Evolutionary conservation across 352 stramenopile species (phyloP), one percentile per base, ranked within the genome.

Genomic region (Phytopythium montanum): DNA sequence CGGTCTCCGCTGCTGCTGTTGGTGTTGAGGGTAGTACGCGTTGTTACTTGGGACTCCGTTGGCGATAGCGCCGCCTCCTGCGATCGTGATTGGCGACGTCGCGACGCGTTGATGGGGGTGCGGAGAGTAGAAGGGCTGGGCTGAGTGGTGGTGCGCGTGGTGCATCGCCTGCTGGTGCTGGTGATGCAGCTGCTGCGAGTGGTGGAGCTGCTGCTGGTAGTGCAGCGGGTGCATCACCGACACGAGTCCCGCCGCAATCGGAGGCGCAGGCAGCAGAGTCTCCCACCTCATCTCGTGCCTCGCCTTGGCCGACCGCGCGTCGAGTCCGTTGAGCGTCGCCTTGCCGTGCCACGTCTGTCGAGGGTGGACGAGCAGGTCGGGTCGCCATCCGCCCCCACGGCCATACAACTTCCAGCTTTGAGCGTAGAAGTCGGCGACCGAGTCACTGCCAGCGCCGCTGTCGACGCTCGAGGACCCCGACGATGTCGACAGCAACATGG

Each of bases 321-420:
- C 34, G 6, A 59, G 61, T 19, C 49, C 41, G 42, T 64, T 64
- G 33, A 49, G 31, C 23, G 48, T 53, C 25, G 31, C 36, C 8
- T 54, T 59, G 29, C 62, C 59, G 29, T 89, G 79, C 85, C 82
- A 92, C 12, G 77, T 69, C 44, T 94, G 85, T 9, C 85, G 74
- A 29, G 85, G 85, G 50, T 94, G 85, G 16, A 92, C 80, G 16
- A 94, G 67, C 49, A 94, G 53, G 23, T 94, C 85, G 1, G 85
- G 85, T 9, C 85, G 73, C 82, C 82, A 94, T 18, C 85, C 85
- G 46, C 90, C 81, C 2, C 81, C 83, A 46, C 81, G 76, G 0
- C 79, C 81, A 46, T 92, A 94, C 12, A 76, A 56, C 48, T 78
- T 68, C 81, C 82, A 92, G 29, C 70, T 85, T 5, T 72, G 71